phyloP scores from a whole-genome alignment of 2,329 filamentous ascomycete genomes.

The Aspergillus tanneri region DNA sequence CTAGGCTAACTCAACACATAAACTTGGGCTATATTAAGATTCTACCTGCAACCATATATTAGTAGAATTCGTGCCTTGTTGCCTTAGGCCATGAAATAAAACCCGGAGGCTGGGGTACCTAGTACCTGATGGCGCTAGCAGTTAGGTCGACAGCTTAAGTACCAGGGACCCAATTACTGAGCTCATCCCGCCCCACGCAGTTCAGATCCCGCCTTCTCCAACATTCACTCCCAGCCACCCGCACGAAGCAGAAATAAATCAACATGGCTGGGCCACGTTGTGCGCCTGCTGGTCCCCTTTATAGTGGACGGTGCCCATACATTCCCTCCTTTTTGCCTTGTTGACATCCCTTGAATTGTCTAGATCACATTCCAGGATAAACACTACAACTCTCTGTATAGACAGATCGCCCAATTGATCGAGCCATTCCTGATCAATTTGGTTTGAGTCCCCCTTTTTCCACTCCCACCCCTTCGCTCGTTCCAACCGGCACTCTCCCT shows the following conservation, averaged over 20 bases:
- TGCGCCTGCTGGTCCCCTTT: conserved; percentile 7
- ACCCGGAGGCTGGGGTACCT: conserved; percentile 14
- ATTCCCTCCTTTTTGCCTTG: conserved; percentile 1
- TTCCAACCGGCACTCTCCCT: neutral
- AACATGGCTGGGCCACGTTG: conserved; percentile 21
- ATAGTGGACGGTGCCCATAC: conserved; percentile 5
- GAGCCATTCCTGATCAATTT: neutral
- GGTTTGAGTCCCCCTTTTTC: neutral
- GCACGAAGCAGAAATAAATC: conserved; percentile 13
- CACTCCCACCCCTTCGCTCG: neutral
- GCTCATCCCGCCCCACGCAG: neutral
- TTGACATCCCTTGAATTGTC: conserved; percentile 11
- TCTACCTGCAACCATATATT: too few species aligned
- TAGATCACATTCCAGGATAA: conserved; percentile 2
- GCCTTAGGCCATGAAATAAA: neutral
- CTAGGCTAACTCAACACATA: too few species aligned
- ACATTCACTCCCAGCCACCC: conserved; percentile 16
- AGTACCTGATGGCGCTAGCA: conserved; percentile 8
- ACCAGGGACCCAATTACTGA: conserved; percentile 13
- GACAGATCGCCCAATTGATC: neutral
- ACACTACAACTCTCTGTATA: neutral
- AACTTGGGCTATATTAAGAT: too few species aligned
- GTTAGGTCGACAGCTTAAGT: conserved; percentile 17
- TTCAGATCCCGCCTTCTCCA: too few species aligned
- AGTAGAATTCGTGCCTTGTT: too few species aligned